Conservation (phyloP, 2,329 filamentous ascomycete species). For the Metarhizium album region DNA sequence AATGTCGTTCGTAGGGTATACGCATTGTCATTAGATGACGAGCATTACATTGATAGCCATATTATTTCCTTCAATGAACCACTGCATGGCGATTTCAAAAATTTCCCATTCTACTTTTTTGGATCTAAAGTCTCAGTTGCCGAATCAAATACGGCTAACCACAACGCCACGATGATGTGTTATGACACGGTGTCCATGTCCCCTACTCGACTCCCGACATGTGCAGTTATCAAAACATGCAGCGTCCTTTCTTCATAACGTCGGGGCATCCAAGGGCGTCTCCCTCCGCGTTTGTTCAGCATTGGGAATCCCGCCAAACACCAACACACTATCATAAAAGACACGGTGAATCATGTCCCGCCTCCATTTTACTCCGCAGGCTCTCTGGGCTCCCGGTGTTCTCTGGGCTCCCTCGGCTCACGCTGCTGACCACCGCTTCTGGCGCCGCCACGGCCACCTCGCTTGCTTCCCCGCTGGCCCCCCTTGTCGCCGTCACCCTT, state of each 20-base stretch:
- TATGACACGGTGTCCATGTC: constrained; percentile 22
- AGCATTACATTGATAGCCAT: constrained; percentile 14
- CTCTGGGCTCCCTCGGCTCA: constrained; percentile 34
- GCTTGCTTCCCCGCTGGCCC: constrained; percentile 38
- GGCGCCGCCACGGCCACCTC: constrained; percentile 40
- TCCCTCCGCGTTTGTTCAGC: constrained; percentile 1
- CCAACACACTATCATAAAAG: background rate
- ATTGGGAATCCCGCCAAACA: background rate
- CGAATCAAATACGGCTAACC: constrained; percentile 20
- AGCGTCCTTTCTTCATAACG: constrained; percentile 6
- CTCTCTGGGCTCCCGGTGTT: constrained; percentile 24
- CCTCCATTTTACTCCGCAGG: constrained; percentile 21
- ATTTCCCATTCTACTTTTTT: constrained; percentile 15
- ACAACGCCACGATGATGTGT: constrained; percentile 27
- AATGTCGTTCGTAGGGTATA: background rate
- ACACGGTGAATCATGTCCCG: background rate
- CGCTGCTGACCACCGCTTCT: constrained; percentile 41
- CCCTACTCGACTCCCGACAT: constrained; percentile 10
- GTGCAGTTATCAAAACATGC: background rate
- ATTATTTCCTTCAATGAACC: background rate
- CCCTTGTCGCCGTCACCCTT: constrained; percentile 34
- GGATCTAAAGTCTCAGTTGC: constrained; percentile 21
- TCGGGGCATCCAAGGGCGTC: background rate
- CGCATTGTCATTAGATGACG: constrained; percentile 2
- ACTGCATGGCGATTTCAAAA: constrained; percentile 17